These are phyloP conservation scores for Nakazawaea wickerhamii DNA, from an alignment of 805 yeast species.

Conservation along the genomic window DNA sequence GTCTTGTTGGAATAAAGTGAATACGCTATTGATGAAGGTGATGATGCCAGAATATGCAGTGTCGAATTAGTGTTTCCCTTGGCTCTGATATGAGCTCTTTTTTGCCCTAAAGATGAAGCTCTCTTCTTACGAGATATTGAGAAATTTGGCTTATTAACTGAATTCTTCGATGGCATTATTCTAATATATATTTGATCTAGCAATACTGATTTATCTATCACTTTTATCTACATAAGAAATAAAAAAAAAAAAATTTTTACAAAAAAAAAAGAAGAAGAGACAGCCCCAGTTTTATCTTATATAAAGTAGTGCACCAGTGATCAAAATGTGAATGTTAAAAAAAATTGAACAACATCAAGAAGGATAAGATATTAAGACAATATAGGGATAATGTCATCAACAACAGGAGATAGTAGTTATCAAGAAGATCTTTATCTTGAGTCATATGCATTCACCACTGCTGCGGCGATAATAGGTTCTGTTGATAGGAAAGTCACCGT, in stretches of 20 bases:
- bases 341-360: neutral
- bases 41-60: slow-evolving; percentile 20
- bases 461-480: slow-evolving; percentile 85
- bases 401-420: slow-evolving; percentile 14
- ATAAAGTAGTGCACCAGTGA: neutral
- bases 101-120: slow-evolving; percentile 44
- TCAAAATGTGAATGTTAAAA: neutral
- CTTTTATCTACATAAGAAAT: neutral
- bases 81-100: slow-evolving; percentile 37
- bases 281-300: neutral
- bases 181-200: neutral
- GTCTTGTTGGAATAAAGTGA: slow-evolving; percentile 37
- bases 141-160: slow-evolving; percentile 74
- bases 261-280: neutral
- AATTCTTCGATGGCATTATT: slow-evolving; percentile 74
- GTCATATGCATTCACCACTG: slow-evolving; percentile 79
- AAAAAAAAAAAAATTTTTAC: slow-evolving; percentile 6
- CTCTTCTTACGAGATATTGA: slow-evolving; percentile 46
- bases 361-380: neutral
- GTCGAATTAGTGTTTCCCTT: slow-evolving; percentile 16
- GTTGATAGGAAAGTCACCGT: slow-evolving; percentile 82
- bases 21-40: slow-evolving; percentile 28
- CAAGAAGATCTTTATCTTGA: slow-evolving; percentile 57
- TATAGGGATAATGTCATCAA: slow-evolving; percentile 3
- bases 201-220: neutral